Conservation (phyloP, 2,329 filamentous ascomycete species). For the Arachnopeziza araneosa region DNA sequence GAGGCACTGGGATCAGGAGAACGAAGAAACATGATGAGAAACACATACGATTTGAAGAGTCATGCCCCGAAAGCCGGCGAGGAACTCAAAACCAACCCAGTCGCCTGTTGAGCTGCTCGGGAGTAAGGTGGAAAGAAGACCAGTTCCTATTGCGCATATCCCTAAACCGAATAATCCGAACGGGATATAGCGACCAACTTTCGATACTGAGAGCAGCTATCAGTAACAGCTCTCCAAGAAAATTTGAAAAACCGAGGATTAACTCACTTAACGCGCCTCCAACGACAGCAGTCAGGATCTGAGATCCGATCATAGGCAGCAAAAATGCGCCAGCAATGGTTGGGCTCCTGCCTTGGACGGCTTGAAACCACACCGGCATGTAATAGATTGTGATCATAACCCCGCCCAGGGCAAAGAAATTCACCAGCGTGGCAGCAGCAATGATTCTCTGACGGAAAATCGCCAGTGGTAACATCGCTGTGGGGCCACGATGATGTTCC, state of each 20-base stretch:
- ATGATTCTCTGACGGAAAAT: conserved; percentile 23
- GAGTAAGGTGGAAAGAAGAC: conserved; percentile 29
- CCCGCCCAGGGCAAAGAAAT: background rate
- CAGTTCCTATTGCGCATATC: conserved; percentile 26
- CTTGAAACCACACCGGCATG: conserved; percentile 44
- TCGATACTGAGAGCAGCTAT: background rate
- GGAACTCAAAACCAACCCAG: conserved; percentile 14
- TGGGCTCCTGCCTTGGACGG: conserved; percentile 30
- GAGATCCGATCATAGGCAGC: background rate
- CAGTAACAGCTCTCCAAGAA: background rate
- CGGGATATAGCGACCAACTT: conserved; percentile 20
- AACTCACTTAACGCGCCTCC: background rate
- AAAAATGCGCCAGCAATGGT: background rate
- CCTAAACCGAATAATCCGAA: conserved; percentile 24
- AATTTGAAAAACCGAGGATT: background rate
- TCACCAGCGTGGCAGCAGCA: conserved; percentile 23
- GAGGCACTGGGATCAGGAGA: background rate
- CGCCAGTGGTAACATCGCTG: conserved; percentile 25
- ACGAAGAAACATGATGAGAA: background rate
- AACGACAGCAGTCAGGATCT: background rate
- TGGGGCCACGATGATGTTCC: conserved; percentile 25
- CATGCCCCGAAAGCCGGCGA: conserved; percentile 5
- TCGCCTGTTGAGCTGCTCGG: conserved; percentile 7
- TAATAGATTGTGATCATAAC: conserved; percentile 35
- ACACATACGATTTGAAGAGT: conserved; percentile 8